These are phyloP conservation scores for Collybia mongolica DNA, from an alignment of 768 basidiomycete species.

Conservation along the genomic window DNA sequence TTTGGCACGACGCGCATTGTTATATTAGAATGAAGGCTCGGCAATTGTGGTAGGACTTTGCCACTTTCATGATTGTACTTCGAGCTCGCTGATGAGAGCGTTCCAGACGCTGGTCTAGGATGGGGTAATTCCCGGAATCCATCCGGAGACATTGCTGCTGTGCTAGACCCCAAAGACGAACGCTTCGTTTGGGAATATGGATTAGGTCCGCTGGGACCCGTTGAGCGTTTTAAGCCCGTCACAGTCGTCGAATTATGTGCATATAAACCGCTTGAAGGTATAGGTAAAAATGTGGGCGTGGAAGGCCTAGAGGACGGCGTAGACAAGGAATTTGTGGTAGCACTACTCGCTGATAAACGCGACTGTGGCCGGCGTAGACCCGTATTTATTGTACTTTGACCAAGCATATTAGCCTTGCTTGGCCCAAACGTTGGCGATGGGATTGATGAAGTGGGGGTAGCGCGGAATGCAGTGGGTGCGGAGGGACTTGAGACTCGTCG, in stretches of 20 bases:
- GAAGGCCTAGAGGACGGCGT: constrained; percentile 69
- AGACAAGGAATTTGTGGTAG: constrained; percentile 61
- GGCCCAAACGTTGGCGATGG: constrained; percentile 41
- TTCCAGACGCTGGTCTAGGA: constrained; percentile 24
- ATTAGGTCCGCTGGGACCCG: constrained; percentile 43
- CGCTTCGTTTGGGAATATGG: constrained; percentile 50
- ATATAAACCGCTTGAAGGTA: constrained; percentile 55
- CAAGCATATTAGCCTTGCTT: constrained; percentile 36
- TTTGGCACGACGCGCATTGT: constrained; percentile 45
- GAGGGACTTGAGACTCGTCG: constrained; percentile 65
- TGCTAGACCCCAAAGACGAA: constrained; percentile 58
- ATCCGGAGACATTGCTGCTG: constrained; percentile 25
- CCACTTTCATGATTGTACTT: constrained; percentile 24
- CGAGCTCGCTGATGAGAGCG: constrained; percentile 24
- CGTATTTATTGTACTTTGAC: constrained; percentile 41
- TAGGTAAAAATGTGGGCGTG: constrained; percentile 76
- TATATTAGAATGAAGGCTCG: constrained; percentile 40
- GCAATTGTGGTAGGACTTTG: constrained; percentile 42
- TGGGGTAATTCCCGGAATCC: constrained; percentile 34
- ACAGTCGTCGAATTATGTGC: constrained; percentile 35
- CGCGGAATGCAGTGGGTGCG: constrained; percentile 50
- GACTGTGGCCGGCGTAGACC: constrained; percentile 68
- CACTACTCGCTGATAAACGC: constrained; percentile 58
- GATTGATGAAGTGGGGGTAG: constrained; percentile 43
- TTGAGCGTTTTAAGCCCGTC: constrained; percentile 59